Evolutionary conservation across 2,329 filamentous ascomycete genomes (phyloP).

Genomic region (Fusarium sulawesiense): DNA sequence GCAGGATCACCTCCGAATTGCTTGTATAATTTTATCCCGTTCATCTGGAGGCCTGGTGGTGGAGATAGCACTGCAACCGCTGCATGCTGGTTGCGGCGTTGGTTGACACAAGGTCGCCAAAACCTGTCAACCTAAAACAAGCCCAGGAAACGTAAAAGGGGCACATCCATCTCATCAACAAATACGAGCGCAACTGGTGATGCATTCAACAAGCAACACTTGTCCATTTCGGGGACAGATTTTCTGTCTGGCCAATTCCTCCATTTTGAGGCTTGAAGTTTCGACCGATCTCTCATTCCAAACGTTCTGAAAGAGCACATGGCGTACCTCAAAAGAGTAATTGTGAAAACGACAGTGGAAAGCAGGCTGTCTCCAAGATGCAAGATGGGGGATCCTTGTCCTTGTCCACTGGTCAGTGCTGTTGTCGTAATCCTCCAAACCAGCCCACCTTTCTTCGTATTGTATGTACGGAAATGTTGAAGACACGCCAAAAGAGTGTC

Average conservation of each 20-base stretch:
- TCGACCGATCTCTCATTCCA: conserved; percentile 38
- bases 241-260: conserved; percentile 10
- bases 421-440: conserved; percentile 16
- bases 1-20: not conserved
- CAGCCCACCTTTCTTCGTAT: conserved; percentile 1
- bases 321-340: conserved; percentile 20
- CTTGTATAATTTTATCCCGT: not conserved
- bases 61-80: conserved; percentile 4
- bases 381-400: conserved; percentile 6
- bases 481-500: conserved; percentile 9
- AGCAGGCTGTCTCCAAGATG: conserved; percentile 17
- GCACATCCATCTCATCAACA: conserved; percentile 20
- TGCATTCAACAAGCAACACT: conserved; percentile 34
- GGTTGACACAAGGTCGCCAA: conserved; percentile 12
- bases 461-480: not conserved
- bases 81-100: conserved; percentile 25
- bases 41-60: not conserved
- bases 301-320: conserved; percentile 20
- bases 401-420: conserved; percentile 15
- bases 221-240: conserved; percentile 22
- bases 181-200: conserved; percentile 34
- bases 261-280: conserved; percentile 22
- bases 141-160: conserved; percentile 32
- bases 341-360: conserved; percentile 13
- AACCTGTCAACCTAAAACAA: conserved; percentile 30